A percentile compares a stretch with the other conserved stretches of the same genome.
Conservation (phyloP, 768 basidiomycete genomes). For the Suillus occidentalis region DNA sequence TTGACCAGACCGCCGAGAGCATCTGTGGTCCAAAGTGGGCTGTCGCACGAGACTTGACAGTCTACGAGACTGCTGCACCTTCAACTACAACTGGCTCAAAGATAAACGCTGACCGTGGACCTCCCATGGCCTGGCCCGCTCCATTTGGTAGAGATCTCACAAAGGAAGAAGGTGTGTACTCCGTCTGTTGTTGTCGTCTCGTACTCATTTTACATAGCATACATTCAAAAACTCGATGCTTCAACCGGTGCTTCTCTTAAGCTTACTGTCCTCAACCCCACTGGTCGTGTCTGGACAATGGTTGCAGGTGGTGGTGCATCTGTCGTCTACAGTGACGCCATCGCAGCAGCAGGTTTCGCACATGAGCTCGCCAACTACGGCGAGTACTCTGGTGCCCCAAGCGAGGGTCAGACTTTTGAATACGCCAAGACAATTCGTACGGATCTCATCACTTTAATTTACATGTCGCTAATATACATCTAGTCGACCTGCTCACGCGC, state of each 20-base stretch:
- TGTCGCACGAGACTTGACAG: conserved; percentile 85
- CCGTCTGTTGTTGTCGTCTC: background rate
- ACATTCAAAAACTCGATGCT: conserved; percentile 96
- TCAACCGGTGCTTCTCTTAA: conserved; percentile 98
- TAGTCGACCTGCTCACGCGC: conserved; percentile 93
- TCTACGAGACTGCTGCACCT: conserved; percentile 57
- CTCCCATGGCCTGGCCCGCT: conserved; percentile 95
- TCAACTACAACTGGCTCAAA: conserved; percentile 40
- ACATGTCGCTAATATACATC: conserved; percentile 9
- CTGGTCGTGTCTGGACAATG: conserved; percentile 99
- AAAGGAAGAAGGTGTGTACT: conserved; percentile 70
- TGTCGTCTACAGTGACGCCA: conserved; percentile 72
- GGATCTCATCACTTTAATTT: conserved; percentile 27
- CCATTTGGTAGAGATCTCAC: conserved; percentile 97
- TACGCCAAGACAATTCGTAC: conserved; percentile 97
- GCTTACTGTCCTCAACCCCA: conserved; percentile 92
- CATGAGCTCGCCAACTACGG: conserved; percentile 99
- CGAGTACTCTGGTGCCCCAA: conserved; percentile 98
- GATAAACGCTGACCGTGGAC: conserved; percentile 88
- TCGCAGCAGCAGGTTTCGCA: conserved; percentile 91
- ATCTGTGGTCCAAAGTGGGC: conserved; percentile 99
- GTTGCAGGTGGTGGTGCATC: conserved; percentile 94
- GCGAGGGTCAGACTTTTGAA: conserved; percentile 98
- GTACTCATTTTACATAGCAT: conserved; percentile 46
- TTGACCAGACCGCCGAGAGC: conserved; percentile 98